Conservation (phyloP, 352 stramenopile genomes). For the Globisporangium cederbergense region DNA sequence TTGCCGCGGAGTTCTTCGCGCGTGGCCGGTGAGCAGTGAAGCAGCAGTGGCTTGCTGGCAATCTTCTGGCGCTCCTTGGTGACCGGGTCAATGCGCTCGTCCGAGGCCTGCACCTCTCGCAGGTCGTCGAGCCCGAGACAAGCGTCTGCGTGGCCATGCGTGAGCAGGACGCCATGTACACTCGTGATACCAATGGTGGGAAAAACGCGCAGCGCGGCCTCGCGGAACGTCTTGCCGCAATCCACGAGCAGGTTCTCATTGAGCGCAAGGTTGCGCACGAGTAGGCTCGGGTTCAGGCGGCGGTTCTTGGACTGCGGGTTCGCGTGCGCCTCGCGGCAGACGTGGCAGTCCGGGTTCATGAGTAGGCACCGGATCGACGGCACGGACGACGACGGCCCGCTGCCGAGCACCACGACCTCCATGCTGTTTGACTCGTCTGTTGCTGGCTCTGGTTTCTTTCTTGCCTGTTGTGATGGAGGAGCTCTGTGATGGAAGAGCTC, state of each 20-base stretch:
- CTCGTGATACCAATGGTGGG: slow-evolving; percentile 40
- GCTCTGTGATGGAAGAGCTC: neutral
- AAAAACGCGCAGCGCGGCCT: slow-evolving; percentile 66
- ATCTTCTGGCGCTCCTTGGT: slow-evolving; percentile 68
- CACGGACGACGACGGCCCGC: slow-evolving; percentile 80
- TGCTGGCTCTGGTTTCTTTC: neutral
- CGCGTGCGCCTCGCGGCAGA: slow-evolving; percentile 64
- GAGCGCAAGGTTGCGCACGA: slow-evolving; percentile 48
- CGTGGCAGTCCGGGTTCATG: slow-evolving; percentile 35
- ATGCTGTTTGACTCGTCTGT: slow-evolving; percentile 23
- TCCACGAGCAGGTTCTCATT: slow-evolving; percentile 76
- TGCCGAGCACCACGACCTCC: slow-evolving; percentile 80
- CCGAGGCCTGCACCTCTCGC: slow-evolving; percentile 68
- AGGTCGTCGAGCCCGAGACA: slow-evolving; percentile 82
- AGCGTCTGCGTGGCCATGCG: slow-evolving; percentile 84
- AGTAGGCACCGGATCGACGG: slow-evolving; percentile 77
- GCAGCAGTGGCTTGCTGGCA: slow-evolving; percentile 38
- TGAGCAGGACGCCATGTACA: slow-evolving; percentile 77
- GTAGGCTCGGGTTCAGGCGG: slow-evolving; percentile 74
- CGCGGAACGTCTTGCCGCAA: slow-evolving; percentile 89
- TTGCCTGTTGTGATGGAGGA: neutral
- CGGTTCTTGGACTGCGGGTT: slow-evolving; percentile 76
- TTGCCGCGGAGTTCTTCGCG: slow-evolving; percentile 54
- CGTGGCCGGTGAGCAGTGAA: slow-evolving; percentile 64
- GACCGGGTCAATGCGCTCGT: slow-evolving; percentile 43